Evolutionary conservation across 192 early-diverging fungal species (phyloP).

Genomic region (Coemansia sp.): DNA sequence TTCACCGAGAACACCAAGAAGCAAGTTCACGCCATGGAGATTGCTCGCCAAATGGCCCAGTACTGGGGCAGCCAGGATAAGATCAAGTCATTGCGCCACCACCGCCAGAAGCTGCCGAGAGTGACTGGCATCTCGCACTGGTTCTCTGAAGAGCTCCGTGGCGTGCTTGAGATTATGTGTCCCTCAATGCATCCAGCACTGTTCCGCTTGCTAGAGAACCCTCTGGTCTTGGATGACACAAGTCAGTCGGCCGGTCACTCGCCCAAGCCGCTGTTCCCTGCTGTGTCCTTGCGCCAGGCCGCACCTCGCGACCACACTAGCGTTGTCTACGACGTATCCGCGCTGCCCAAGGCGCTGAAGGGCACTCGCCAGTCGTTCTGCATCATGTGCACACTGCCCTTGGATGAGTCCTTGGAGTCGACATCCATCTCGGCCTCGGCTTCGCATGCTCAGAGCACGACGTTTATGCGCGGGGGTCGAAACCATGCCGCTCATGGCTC

Average conservation of each 20-base stretch:
- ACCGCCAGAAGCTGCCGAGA: conserved; percentile 48
- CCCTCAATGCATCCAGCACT: conserved; percentile 47
- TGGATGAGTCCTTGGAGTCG: conserved; percentile 13
- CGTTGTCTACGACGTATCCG: conserved; percentile 45
- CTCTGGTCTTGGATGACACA: conserved; percentile 37
- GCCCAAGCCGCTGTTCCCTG: conserved; percentile 53
- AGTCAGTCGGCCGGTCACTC: conserved; percentile 11
- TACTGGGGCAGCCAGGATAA: conserved; percentile 53
- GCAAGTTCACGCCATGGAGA: conserved; percentile 54
- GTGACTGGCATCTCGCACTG: conserved; percentile 53
- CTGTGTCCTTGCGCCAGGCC: conserved; percentile 26
- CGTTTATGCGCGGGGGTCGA: neutral
- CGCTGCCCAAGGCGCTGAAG: conserved; percentile 49
- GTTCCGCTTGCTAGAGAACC: conserved; percentile 52
- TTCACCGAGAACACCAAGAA: conserved; percentile 52
- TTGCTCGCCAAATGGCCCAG: conserved; percentile 56
- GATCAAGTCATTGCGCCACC: conserved; percentile 40
- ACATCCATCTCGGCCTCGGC: neutral
- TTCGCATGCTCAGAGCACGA: conserved; percentile 1
- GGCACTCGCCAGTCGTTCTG: conserved; percentile 57
- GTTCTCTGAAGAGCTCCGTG: conserved; percentile 55
- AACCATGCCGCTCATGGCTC: neutral
- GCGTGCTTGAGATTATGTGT: conserved; percentile 51
- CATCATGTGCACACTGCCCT: conserved; percentile 52
- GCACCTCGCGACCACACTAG: conserved; percentile 12